Evolutionary conservation across 164 flowering plant species (phyloP), one percentile per base, ranked within the genome.

Genomic region (Nelumbo lutea): DNA sequence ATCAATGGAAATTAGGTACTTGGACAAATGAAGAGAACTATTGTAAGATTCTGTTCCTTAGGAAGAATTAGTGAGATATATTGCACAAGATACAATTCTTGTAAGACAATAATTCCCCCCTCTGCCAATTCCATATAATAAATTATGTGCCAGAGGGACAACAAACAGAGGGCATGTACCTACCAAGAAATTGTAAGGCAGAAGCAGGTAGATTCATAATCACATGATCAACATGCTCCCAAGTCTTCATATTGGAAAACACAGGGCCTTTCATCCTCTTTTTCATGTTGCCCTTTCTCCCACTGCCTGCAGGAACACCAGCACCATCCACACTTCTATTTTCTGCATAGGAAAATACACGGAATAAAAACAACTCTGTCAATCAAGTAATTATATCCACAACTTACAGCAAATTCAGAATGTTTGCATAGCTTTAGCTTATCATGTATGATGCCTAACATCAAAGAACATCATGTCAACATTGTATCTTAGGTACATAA

Each of bases 131-230:
- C 27, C 27, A 27, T 27, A 27, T 27, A 27, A 27, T 27, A 27
- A 27, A 27, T 27, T 27, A 27, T 9, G 61, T 15, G 14, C 41
- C 15, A 5, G 27, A 9, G 15, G 42, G n/a, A 39, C 42, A 8
- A 11, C 7, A 1, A n/a, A 43, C 9, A 1, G 46, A 14, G 2
- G 6, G 62, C 61, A 59, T 55, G 6, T 2, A 13, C 67, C 3
- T 69, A 91, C 99, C 97, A 56, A 96, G 83, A 83, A 96, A 96
- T 58, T 88, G 80, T 59, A 96, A 44, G 50, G 99, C 98, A 77
- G 99, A 96, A 67, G 98, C 98, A 67, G 98, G 99, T 67, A 96
- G 80, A 76, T 96, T 96, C 99, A 96, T 93, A 43, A 96, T 72
- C 61, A 91, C 85, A 77, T 96, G 99, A 81, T 96, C 98, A 76